A percentile compares a stretch with the other conserved stretches of the same genome.
phyloP scores from a whole-genome alignment of 345 rosid genomes.

The Hypericum perforatum region DNA sequence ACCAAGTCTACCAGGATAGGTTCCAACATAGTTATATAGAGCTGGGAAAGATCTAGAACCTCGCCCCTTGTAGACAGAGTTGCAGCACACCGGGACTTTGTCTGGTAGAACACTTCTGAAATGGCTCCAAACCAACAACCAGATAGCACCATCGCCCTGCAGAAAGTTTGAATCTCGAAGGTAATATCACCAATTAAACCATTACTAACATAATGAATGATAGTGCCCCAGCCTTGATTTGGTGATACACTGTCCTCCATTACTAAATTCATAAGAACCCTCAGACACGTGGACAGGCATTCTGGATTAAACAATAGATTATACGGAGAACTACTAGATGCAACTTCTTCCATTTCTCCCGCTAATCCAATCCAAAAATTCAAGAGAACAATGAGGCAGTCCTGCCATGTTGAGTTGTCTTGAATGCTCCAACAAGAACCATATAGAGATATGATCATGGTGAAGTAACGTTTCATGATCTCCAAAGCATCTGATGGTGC shows the following conservation, averaged over 20 bases:
- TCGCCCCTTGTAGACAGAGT: slow-evolving; percentile 16
- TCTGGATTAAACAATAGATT: slow-evolving; percentile 38
- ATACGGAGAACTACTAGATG: slow-evolving; percentile 22
- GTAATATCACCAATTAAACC: slow-evolving; percentile 44
- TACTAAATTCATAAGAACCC: slow-evolving; percentile 58
- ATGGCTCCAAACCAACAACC: slow-evolving; percentile 72
- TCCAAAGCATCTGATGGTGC: slow-evolving; percentile 53
- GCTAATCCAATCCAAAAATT: slow-evolving; percentile 72
- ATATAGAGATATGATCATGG: slow-evolving; percentile 31
- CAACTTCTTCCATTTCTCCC: slow-evolving; percentile 65
- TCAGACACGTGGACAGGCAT: slow-evolving; percentile 49
- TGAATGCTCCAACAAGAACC: slow-evolving; percentile 39
- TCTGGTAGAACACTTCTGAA: slow-evolving; percentile 56
- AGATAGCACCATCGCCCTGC: slow-evolving; percentile 75
- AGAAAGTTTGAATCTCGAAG: slow-evolving; percentile 41
- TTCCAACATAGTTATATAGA: slow-evolving; percentile 52
- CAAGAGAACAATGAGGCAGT: slow-evolving; percentile 60
- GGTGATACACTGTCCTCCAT: slow-evolving; percentile 88
- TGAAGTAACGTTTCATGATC: slow-evolving; percentile 50
- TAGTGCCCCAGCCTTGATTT: slow-evolving; percentile 74
- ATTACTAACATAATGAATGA: slow-evolving; percentile 37
- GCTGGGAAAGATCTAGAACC: slow-evolving; percentile 43
- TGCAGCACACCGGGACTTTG: slow-evolving; percentile 24
- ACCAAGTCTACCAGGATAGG: slow-evolving; percentile 49
- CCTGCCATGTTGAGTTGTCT: slow-evolving; percentile 95